Evolutionary conservation across 805 yeast species (phyloP), one percentile per base, ranked within the genome.

Genomic region (Brettanomyces custersianus): DNA sequence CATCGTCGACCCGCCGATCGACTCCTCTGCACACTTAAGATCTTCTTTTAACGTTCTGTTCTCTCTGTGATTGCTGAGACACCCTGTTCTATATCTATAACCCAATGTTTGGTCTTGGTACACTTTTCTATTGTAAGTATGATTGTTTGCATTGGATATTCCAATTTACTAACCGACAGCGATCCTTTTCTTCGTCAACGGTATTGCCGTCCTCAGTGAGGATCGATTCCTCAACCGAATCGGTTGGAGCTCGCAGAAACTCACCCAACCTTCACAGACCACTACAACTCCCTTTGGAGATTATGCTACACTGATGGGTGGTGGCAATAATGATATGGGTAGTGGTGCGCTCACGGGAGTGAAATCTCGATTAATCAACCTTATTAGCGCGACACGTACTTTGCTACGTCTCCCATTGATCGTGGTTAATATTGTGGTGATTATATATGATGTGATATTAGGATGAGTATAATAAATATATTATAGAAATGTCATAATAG

Each of bases 351-450:
- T 24, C 7, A 26, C 30, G 9, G 42, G 39, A 12, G 40, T 74
- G n/a, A 74, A 74, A 45, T 47, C 62, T 3, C 62, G 75, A 44
- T 38, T 73, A 36, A 61, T 74, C 37, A 73, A 70, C 43, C 62
- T 74, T 36, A 74, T 74, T 4, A 60, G 71, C 29, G 80, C 80
- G n/a, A 69, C 72, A 3, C 57, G 81, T 45, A 74, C 80, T 4
- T 59, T 74, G 35, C 56, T 74, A 49, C 56, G 80, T 35, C 62
- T 75, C 29, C 81, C 81, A 1, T 62, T 74, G 47, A 74, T 74
- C 24, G 57, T 63, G 17, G 56, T 72, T 17, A 74, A 74, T 45
- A 54, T 69, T 7, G 40, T 71, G 19, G 69, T 74, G 27, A 72
- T 74, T 31, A 36, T 70, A 16, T 74, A 75, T 50, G 75, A 72